Evolutionary conservation across 139 green algal species (phyloP).

Genomic region (Parachlorella kessleri): DNA sequence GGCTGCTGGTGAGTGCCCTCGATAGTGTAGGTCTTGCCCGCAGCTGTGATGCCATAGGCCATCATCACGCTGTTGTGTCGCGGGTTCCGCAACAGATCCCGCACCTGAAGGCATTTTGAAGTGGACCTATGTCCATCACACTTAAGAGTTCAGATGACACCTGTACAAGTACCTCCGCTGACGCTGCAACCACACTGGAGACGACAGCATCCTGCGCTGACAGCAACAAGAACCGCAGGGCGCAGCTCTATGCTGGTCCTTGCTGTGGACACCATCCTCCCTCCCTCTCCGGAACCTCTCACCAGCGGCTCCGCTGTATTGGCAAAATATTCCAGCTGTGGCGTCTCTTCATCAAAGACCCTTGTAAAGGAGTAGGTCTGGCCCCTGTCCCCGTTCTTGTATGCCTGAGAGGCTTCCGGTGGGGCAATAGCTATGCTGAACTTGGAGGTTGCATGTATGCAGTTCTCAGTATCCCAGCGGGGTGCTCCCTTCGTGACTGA

Average conservation of each 20-base stretch:
- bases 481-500: constrained; percentile 6
- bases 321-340: constrained; percentile 53
- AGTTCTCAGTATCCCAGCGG: constrained; percentile 39
- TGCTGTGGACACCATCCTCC: no score
- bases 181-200: no score
- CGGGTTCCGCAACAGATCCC: constrained; percentile 46
- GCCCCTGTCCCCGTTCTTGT: constrained; percentile 53
- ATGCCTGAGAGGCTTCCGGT: constrained; percentile 47
- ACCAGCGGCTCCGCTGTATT: constrained; percentile 52
- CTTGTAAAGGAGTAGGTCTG: constrained; percentile 66
- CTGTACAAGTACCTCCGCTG: no score
- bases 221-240: no score
- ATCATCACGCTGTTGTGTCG: constrained; percentile 65
- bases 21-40: constrained; percentile 86
- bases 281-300: no score
- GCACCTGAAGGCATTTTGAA: constrained; percentile 41
- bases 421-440: constrained; percentile 53
- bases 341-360: constrained; percentile 54
- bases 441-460: constrained; percentile 52
- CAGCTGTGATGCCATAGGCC: constrained; percentile 81
- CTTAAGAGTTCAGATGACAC: no score
- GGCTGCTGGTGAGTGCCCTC: constrained; percentile 58
- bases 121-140: no score
- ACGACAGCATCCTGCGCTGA: no score
- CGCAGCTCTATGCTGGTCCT: no score